Evolutionary conservation across 768 basidiomycete species (phyloP), one percentile per base, ranked within the genome.

Genomic region (Rhodotorula paludigena): DNA sequence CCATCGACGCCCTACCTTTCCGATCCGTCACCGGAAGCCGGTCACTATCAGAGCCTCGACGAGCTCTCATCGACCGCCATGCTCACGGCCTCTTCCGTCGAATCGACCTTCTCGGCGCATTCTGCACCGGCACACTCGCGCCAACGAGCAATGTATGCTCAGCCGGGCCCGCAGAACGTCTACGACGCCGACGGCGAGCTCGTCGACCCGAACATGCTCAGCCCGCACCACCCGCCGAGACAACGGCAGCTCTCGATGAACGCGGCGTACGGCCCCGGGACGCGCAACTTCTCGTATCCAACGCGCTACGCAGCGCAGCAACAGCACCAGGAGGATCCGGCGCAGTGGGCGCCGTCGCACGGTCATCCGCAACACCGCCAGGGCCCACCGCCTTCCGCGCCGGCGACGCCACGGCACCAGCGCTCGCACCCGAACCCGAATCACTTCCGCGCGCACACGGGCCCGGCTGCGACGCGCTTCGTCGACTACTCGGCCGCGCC

Each of bases 281-380:
- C 45, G 33, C 57, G 55, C 48, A 70, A 70, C 59, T 72, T 63
- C 47, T 62, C 71, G 25, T 72, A 72, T 60, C 71, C 71, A 35
- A 68, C 51, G 14, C 66, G 71, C 18, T 68, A 18, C 60, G 60
- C 60, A 9, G n/a, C 51, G 14, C 38, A 16, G 35, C 51, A 33
- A 18, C 33, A 39, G 25, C 21, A 11, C 35, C 14, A 44, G 35
- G 11, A 33, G 11, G 49, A 32, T 6, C 49, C 32, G 49, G 38
- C 25, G 32, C 49, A 32, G 21, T 63, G 63, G 63, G 28, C 55
- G 20, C 28, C 47, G 47, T 32, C 54, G 38, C 55, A 57, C 11
- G 45, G 49, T 28, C 54, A 21, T 15, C 10, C 52, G 52, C 33
- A 36, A 8, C 52, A 36, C 33, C 16, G 8, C 35, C 21, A 21